Conservation (phyloP, 108 stramenopile genomes). For the Chaetoceros muelleri region DNA sequence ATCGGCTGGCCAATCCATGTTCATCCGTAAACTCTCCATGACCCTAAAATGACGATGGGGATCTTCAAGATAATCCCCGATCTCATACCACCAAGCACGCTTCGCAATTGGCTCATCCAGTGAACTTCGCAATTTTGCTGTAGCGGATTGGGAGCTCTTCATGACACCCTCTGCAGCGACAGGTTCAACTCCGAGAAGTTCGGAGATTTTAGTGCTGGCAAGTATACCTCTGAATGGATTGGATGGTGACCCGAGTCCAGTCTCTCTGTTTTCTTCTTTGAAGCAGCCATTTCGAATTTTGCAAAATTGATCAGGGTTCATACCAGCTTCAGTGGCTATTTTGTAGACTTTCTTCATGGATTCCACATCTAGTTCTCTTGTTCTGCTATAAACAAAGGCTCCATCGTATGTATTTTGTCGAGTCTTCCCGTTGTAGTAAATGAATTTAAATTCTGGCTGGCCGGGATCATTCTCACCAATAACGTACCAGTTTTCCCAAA, state of each 20-base stretch:
- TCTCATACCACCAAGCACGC: conserved; percentile 80
- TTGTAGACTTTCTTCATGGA: conserved; percentile 77
- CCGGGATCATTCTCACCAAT: conserved; percentile 78
- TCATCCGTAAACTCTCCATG: conserved; percentile 59
- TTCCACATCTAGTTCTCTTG: conserved; percentile 54
- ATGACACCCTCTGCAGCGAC: conserved; percentile 65
- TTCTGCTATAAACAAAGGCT: conserved; percentile 91
- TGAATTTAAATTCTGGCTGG: conserved; percentile 83
- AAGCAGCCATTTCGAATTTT: conserved; percentile 87
- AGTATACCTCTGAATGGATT: conserved; percentile 72
- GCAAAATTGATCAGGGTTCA: conserved; percentile 89
- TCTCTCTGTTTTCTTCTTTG: conserved; percentile 15
- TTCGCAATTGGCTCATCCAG: conserved; percentile 12
- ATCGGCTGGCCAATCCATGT: conserved; percentile 80
- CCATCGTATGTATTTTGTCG: conserved; percentile 95
- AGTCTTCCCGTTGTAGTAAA: conserved; percentile 96
- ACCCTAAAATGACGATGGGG: conserved; percentile 71
- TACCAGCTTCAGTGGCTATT: conserved; percentile 83
- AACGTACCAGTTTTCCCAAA: conserved; percentile 97
- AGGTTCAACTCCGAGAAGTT: conserved; percentile 79
- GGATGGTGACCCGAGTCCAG: conserved; percentile 32
- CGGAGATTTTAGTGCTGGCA: conserved; percentile 75
- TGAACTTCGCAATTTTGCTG: not conserved
- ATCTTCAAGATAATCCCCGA: conserved; percentile 80
- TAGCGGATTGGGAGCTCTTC: not conserved